Evolutionary conservation across 2,329 filamentous ascomycete genomes (phyloP), one percentile per base, ranked within the genome.

Genomic region (Verticillium zaregamsianum): DNA sequence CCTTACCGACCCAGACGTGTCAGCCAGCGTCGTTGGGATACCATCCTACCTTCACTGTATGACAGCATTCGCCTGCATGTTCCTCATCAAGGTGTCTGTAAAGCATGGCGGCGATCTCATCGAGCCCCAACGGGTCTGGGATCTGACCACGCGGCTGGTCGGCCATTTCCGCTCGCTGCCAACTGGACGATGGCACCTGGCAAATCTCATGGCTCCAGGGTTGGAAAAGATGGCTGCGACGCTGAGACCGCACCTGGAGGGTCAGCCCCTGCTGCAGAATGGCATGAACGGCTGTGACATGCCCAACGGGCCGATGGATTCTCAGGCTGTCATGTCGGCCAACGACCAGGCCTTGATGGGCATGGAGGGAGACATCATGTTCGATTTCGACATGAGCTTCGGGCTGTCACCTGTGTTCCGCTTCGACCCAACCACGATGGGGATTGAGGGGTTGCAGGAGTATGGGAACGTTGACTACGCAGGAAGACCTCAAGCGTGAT

Each of bases 31-130:
- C 8, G 68, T 66, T 65, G 79, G 81, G 1, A 80, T 83, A 69
- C 81, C 81, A 2, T 79, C 79, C 3, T 83, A 82, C 58, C 74
- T 82, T 54, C 79, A 81, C 61, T 80, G 79, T 55, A 84, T 83
- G 81, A 82, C 80, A 0, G 80, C 79, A 0, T 83, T 83, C 62
- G 80, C 81, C 1, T 82, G 79, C 66, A 79, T 82, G 66, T 83
- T 84, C 62, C 72, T 83, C 1, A 74, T 81, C 39, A 81, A 82
- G 63, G 71, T 82, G 1, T 74, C 79, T 1, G 73, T 76, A 28
- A 80, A 79, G 32, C 76, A 79, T 64, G 68, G 71, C 0, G 73
- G 73, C 7, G 71, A 73, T 3, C 71, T 79, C 2, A 73, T 80
- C 14, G 73, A 79, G 15, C 69, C 73, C 3, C 66, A 68, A 1